A percentile compares a stretch with the other conserved stretches of the same genome.
phyloP scores from a whole-genome alignment of 257 asterid genomes.

The Nyctanthes arbortristis region DNA sequence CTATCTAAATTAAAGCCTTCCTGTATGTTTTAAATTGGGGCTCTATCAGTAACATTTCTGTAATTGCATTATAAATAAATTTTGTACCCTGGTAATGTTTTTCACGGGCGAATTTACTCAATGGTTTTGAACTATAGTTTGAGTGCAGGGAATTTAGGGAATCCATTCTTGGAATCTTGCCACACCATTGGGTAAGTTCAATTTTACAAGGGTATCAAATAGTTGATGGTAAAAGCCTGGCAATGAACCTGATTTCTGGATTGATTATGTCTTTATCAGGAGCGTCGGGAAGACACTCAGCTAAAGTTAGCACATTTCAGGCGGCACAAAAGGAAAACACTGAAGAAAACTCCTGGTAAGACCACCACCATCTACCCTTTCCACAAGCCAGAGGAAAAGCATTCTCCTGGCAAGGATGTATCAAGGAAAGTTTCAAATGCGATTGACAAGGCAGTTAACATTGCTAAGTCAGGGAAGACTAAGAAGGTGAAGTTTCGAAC shows the following conservation, averaged over 20 bases:
- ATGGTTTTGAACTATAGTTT: slow-evolving; percentile 54
- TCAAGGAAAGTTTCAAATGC: slow-evolving; percentile 80
- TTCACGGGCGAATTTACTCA: slow-evolving; percentile 24
- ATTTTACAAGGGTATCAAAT: slow-evolving; percentile 16
- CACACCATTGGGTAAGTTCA: slow-evolving; percentile 93
- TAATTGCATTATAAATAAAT: background rate
- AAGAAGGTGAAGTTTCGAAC: slow-evolving; percentile 59
- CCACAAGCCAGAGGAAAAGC: slow-evolving; percentile 93
- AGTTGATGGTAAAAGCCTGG: slow-evolving; percentile 15
- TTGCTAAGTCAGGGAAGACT: slow-evolving; percentile 81
- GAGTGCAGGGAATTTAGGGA: slow-evolving; percentile 98
- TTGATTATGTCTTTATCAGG: slow-evolving; percentile 51
- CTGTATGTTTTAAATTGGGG: background rate
- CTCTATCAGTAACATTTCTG: slow-evolving; percentile 7
- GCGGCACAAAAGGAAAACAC: slow-evolving; percentile 84
- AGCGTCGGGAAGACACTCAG: slow-evolving; percentile 87
- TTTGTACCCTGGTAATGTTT: background rate
- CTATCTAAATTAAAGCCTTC: background rate
- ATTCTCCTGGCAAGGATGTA: slow-evolving; percentile 88
- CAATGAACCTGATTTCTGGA: slow-evolving; percentile 21
- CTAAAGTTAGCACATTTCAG: slow-evolving; percentile 83
- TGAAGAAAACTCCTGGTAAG: slow-evolving; percentile 83
- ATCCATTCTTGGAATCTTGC: slow-evolving; percentile 96
- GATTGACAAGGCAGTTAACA: slow-evolving; percentile 86
- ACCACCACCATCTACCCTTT: slow-evolving; percentile 50